A percentile compares a stretch with the other conserved stretches of the same genome.
Conservation (phyloP, 208 protist species). For the Tetramitus jugosus region DNA sequence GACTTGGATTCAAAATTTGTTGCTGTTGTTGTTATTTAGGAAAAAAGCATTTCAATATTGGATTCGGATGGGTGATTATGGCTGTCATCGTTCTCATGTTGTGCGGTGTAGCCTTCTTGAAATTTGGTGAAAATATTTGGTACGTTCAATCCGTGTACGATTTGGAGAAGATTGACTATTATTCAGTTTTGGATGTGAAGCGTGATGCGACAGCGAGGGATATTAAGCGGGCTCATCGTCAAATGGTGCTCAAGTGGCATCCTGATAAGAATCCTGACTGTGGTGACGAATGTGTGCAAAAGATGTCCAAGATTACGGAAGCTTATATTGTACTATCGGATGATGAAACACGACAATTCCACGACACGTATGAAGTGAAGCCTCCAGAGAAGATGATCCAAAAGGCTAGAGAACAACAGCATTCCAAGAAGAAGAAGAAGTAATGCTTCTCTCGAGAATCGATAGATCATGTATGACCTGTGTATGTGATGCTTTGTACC, state of each 20-base stretch:
- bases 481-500: too few relatives aligned
- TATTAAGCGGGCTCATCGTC: not conserved
- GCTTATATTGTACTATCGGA: constrained; percentile 11
- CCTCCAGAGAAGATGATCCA: not conserved
- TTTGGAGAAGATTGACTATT: constrained; percentile 17
- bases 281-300: not conserved
- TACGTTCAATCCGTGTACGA: not conserved
- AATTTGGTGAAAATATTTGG: not conserved
- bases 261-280: constrained; percentile 9
- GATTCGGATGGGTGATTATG: not conserved
- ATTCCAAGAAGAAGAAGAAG: not conserved
- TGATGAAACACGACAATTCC: not conserved
- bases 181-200: not conserved
- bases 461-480: too few relatives aligned
- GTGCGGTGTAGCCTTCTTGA: not conserved
- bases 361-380: not conserved
- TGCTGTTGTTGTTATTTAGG: not conserved
- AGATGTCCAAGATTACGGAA: not conserved
- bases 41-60: not conserved
- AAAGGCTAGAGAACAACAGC: not conserved
- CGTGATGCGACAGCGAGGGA: too few relatives aligned
- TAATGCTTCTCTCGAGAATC: too few relatives aligned
- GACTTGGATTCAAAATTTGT: not conserved
- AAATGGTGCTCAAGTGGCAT: not conserved
- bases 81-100: not conserved